These are phyloP conservation scores for Oryza officinalis DNA, from an alignment of 176 grass and related monocot genomes.

Conservation along the genomic window DNA sequence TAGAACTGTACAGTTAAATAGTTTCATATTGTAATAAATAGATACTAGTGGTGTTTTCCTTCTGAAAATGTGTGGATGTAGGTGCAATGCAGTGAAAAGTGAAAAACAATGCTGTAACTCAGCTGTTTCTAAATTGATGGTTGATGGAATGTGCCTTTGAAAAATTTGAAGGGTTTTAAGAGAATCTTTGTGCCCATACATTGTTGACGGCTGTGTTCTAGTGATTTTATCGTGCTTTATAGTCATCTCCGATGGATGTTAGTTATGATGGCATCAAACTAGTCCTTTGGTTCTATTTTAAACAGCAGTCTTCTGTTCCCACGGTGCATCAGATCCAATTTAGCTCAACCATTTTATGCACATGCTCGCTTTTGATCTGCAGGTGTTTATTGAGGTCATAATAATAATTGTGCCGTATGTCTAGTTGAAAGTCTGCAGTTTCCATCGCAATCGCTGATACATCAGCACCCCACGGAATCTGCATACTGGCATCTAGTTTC, in stretches of 20 bases:
- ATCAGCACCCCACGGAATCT: background rate
- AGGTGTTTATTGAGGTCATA: background rate
- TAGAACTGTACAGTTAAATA: background rate
- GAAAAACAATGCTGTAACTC: background rate
- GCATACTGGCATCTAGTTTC: background rate
- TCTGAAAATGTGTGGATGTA: background rate
- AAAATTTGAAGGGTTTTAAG: background rate
- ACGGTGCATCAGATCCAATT: too few relatives aligned
- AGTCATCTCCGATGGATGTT: too few relatives aligned
- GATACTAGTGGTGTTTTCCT: background rate
- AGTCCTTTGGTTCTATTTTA: too few relatives aligned
- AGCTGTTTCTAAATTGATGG: background rate
- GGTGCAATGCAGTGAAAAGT: background rate
- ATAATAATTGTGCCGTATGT: background rate
- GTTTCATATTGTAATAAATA: conserved; percentile 6
- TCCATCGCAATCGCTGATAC: background rate
- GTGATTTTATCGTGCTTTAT: background rate
- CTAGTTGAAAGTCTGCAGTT: background rate
- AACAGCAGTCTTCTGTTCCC: too few relatives aligned
- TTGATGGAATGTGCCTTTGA: background rate
- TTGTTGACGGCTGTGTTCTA: background rate
- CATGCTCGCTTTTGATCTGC: background rate
- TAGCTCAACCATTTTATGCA: too few relatives aligned
- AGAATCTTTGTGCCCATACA: background rate
- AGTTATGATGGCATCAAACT: too few relatives aligned